A percentile compares a stretch with the other conserved stretches of the same genome.
These are phyloP conservation scores for Crithidia thermophila DNA, from an alignment of 208 protist genomes.

Conservation along the genomic window DNA sequence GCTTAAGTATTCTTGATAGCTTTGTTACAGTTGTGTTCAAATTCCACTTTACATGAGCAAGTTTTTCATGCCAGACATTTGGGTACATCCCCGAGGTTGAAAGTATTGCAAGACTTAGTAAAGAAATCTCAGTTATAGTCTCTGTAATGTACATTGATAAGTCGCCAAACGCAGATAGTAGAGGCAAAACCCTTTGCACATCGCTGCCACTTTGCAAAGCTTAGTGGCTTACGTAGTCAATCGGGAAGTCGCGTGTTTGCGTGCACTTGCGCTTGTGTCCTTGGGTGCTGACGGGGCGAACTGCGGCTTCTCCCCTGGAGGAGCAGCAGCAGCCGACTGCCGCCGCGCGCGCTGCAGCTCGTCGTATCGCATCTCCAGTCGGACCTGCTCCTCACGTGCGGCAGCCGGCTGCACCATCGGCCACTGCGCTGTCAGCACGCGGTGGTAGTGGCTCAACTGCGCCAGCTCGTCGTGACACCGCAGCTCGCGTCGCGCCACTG, in stretches of 20 bases:
- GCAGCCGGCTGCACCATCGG: constrained; percentile 30
- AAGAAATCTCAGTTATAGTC: too few relatives aligned
- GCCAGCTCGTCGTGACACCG: constrained; percentile 43
- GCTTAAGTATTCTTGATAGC: too few relatives aligned
- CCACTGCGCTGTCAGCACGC: constrained; percentile 33
- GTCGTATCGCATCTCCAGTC: constrained; percentile 25
- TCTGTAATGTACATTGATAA: too few relatives aligned
- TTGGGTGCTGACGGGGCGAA: background rate
- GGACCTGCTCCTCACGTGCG: constrained; percentile 31
- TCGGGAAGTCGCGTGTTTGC: constrained; percentile 1
- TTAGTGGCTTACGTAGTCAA: too few relatives aligned
- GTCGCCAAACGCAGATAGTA: too few relatives aligned
- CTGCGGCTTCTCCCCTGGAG: background rate
- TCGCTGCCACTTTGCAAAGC: too few relatives aligned
- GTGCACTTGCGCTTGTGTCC: background rate
- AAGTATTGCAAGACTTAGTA: too few relatives aligned
- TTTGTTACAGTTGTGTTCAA: too few relatives aligned
- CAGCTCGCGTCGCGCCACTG: constrained; percentile 41
- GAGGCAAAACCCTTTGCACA: too few relatives aligned
- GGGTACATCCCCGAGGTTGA: too few relatives aligned
- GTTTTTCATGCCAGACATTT: too few relatives aligned
- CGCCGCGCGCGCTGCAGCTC: constrained; percentile 21
- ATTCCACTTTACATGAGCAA: too few relatives aligned
- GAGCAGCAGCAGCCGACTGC: background rate
- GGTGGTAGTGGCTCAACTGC: constrained; percentile 50